Base-by-base conservation (phyloP, 495 filamentous ascomycete species). In the Aspergillus haitiensis region DNA sequence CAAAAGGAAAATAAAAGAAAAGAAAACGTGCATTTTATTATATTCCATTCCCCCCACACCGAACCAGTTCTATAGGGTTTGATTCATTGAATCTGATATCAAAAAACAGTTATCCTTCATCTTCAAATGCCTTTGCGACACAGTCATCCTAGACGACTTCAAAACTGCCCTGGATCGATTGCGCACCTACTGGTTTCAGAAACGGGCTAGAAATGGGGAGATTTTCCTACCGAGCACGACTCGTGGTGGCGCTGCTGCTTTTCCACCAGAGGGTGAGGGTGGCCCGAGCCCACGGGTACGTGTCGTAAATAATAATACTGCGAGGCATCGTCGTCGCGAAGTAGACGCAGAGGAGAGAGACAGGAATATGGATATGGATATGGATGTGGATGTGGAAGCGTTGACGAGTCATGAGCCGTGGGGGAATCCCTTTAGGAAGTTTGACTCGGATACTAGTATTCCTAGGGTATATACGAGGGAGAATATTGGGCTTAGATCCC, bases 101-200 rank as follows among this genome's bases (percentile, higher is more conserved):
- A 31, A 44, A n/a, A 45, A 52, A 52, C 31, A 75, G 74, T 56
- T 85, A 6, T 74, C 75, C 7, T 81, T 84, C 59, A 77, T 86
- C 9, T 85, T 85, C 75, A 86, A 85, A 64, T 84, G 81, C 54
- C 76, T 84, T 36, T 83, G 81, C 49, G 83, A 86, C 63, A 79
- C 78, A 7, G 75, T 85, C 48, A 77, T 86, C 48, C 77, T 86
- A 0, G 83, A 86, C 57, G 83, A 86, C 53, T 86, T 86, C 80
- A 84, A 84, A 67, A 84, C 79, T 2, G 82, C 79, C 0, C 75
- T 85, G 15, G 82, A 84, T 42, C 58, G 58, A 12, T 53, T 72
- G 44, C 66, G 68, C 15, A 37, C 27, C 5, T 59, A 72, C 62
- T 71, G 67, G 68, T 57, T 72, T 15, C 62, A 48, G 47, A 71